Base-by-base conservation (phyloP, 208 protist genomes). In the Leishmania lainsoni region DNA sequence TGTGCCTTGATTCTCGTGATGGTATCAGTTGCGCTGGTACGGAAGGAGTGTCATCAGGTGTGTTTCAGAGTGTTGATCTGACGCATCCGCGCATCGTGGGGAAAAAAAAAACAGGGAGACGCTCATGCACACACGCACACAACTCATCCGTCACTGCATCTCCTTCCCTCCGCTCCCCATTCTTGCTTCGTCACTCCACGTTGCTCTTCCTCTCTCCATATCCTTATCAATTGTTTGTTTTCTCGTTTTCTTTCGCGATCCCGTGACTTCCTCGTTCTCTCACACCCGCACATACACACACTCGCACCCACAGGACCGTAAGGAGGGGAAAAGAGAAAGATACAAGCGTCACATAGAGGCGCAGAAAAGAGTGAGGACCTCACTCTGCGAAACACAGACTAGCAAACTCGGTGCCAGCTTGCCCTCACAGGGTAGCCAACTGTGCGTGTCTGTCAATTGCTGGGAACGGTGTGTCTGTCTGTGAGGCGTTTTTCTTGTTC, bases 151-250 rank as follows among this genome's bases (percentile, higher is more conserved):
- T 63, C 58, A 45, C 42, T 45, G 42, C 0, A 45, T 45, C 3
- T n/a, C 20, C 10, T 65, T 68, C 66, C 32, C 17, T 54, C 56
- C 45, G 12, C 14, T 77, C 45, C 69, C n/a, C 29, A 70, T 65
- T 54, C 49, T 79, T 75, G 12, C 65, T 75, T 70, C 54, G 70
- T 6, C 61, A 2, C 56, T 70, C 58, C 39, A 56, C 78, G 51
- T n/a, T 45, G 63, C 5, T 35, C n/a, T 63, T 14, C 39, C 61
- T 39, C 26, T 68, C 29, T 68, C 26, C 61, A 20, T 14, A 22
- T 8, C 3, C 29, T 20, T 29, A 20, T 39, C 12, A 16, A 17
- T 20, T 68, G 14, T 68, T 6, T 10, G 26, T 2, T 68, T 42
- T 68, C 29, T 42, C 29, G 39, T 39, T 22, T 51, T 22, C 49